phyloP scores from a whole-genome alignment of 768 basidiomycete species.

The Suillus weaverae region DNA sequence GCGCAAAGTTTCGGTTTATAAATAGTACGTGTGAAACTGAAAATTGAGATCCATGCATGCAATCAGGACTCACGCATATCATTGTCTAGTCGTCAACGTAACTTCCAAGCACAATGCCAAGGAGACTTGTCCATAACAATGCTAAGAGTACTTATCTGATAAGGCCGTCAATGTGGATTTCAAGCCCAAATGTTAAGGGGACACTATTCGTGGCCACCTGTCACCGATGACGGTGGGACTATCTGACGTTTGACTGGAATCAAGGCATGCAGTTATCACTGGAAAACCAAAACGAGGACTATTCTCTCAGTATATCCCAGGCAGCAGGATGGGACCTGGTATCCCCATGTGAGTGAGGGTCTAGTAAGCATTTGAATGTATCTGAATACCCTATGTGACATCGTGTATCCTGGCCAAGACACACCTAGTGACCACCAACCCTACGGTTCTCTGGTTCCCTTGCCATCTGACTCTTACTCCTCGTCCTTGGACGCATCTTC shows the following conservation, averaged over 20 bases:
- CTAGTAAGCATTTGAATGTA: not conserved
- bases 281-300: not conserved
- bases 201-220: not conserved
- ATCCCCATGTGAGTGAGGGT: not conserved
- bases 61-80: not conserved
- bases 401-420: not conserved
- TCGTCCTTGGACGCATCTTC: constrained; percentile 62
- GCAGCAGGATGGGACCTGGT: not conserved
- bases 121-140: not conserved
- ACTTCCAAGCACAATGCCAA: not conserved
- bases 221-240: not conserved
- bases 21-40: not conserved
- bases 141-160: not conserved
- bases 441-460: constrained; percentile 68
- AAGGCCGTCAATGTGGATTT: not conserved
- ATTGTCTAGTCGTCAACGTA: not conserved
- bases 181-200: not conserved
- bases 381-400: not conserved
- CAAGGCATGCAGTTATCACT: not conserved
- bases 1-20: not conserved
- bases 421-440: constrained; percentile 20
- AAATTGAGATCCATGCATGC: not conserved
- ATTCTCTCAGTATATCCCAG: not conserved
- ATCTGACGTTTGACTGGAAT: not conserved
- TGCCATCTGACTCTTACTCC: constrained; percentile 61